Percentiles rank a stretch among this genome's conserved stretches.
These are phyloP conservation scores for Scytalidium lignicola DNA, from an alignment of 2,329 filamentous ascomycete species.

Conservation along the genomic window DNA sequence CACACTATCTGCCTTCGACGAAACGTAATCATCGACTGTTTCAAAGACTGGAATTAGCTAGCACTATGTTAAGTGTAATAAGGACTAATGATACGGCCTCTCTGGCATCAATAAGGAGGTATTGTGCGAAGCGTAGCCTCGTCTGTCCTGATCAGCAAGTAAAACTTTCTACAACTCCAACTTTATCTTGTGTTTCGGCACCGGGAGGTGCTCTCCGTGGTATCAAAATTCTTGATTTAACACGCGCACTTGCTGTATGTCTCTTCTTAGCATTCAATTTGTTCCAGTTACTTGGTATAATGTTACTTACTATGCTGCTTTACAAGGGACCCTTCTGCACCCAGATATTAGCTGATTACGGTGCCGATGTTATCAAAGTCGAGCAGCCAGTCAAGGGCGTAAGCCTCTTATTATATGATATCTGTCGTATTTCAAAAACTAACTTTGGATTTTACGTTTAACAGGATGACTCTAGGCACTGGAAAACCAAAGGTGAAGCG, in stretches of 20 bases:
- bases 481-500: slow-evolving; percentile 25
- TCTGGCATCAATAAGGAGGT: no score
- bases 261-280: no score
- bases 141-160: no score
- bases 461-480: slow-evolving; percentile 30
- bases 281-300: no score
- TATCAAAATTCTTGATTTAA: slow-evolving; percentile 26
- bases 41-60: no score
- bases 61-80: no score
- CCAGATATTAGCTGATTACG: slow-evolving; percentile 41
- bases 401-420: slow-evolving; percentile 9
- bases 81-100: no score
- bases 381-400: slow-evolving; percentile 31
- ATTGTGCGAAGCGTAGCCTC: no score
- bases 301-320: background rate
- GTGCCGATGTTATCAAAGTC: slow-evolving; percentile 38
- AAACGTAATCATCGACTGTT: no score
- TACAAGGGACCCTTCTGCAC: slow-evolving; percentile 34
- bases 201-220: slow-evolving; percentile 13
- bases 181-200: background rate
- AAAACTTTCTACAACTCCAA: no score
- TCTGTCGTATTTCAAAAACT: background rate
- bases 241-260: slow-evolving; percentile 24
- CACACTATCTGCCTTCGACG: no score
- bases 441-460: no score